Conservation (phyloP, 257 asterid species). For the Mentha longifolia region DNA sequence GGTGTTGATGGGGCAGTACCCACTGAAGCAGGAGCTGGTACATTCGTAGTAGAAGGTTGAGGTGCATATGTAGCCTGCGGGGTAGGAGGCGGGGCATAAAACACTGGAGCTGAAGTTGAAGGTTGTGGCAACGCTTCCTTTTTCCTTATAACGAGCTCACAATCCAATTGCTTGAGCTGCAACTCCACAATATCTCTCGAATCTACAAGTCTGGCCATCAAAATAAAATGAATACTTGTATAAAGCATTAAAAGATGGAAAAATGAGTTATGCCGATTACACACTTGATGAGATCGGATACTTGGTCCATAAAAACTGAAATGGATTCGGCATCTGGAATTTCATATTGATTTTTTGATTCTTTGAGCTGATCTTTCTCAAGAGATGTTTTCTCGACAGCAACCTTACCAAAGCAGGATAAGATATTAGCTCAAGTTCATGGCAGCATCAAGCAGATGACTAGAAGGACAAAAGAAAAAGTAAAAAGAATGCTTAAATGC, state of each 20-base stretch:
- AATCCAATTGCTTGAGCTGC: slow-evolving; percentile 60
- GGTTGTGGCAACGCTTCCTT: slow-evolving; percentile 60
- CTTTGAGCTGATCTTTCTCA: slow-evolving; percentile 31
- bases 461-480: slow-evolving; percentile 10
- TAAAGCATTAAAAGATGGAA: background rate
- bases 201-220: slow-evolving; percentile 56
- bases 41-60: slow-evolving; percentile 43
- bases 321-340: slow-evolving; percentile 51
- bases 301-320: slow-evolving; percentile 60
- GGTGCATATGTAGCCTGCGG: slow-evolving; percentile 44
- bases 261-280: slow-evolving; percentile 28
- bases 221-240: slow-evolving; percentile 3
- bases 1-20: slow-evolving; percentile 38
- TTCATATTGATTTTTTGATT: slow-evolving; percentile 36
- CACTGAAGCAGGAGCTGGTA: slow-evolving; percentile 41
- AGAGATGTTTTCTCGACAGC: slow-evolving; percentile 40
- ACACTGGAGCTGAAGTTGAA: slow-evolving; percentile 42
- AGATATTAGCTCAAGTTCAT: slow-evolving; percentile 28
- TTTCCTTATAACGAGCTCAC: slow-evolving; percentile 60
- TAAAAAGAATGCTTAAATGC: background rate
- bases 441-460: slow-evolving; percentile 24
- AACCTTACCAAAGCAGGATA: slow-evolving; percentile 35
- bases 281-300: slow-evolving; percentile 54
- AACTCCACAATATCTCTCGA: slow-evolving; percentile 61
- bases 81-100: slow-evolving; percentile 40